These are phyloP conservation scores for Chionographis japonica DNA, from an alignment of 106 monocot species.

Conservation along the genomic window DNA sequence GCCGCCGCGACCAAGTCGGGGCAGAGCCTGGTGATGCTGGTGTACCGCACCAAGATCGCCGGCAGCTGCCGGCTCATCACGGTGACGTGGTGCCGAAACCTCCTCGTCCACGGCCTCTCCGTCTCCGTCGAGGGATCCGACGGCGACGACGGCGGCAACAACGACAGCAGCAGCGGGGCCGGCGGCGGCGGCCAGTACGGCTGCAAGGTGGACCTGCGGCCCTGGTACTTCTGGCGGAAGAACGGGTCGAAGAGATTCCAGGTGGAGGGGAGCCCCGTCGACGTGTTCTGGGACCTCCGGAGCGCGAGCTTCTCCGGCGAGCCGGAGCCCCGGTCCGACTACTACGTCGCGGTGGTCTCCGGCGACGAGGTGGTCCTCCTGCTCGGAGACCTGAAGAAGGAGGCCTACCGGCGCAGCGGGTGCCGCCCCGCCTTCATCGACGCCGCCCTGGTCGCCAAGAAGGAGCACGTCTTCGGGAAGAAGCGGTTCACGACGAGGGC, in stretches of 20 bases:
- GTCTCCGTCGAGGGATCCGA: slow-evolving; percentile 37
- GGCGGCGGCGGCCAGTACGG: neutral
- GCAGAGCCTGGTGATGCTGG: slow-evolving; percentile 25
- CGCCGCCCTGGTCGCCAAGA: slow-evolving; percentile 37
- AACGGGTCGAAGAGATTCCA: slow-evolving; percentile 44
- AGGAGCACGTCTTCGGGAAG: slow-evolving; percentile 73
- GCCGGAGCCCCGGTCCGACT: slow-evolving; percentile 62
- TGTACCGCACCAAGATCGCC: slow-evolving; percentile 56
- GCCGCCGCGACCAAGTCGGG: slow-evolving; percentile 30
- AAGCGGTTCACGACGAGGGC: slow-evolving; percentile 47
- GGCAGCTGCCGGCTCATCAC: slow-evolving; percentile 45
- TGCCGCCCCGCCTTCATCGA: slow-evolving; percentile 38
- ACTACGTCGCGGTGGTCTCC: slow-evolving; percentile 66
- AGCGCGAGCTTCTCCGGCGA: slow-evolving; percentile 46
- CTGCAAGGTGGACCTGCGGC: slow-evolving; percentile 63
- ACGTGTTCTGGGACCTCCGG: slow-evolving; percentile 68
- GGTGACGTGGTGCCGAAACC: slow-evolving; percentile 63
- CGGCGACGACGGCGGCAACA: neutral
- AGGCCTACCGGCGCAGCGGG: slow-evolving; percentile 31
- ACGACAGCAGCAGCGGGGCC: neutral
- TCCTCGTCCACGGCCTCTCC: slow-evolving; percentile 55
- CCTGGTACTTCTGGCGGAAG: slow-evolving; percentile 76
- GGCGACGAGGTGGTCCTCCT: slow-evolving; percentile 48
- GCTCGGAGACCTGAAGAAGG: slow-evolving; percentile 49
- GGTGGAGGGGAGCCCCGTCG: slow-evolving; percentile 24